Percentiles rank a stretch among this genome's conserved stretches.
Evolutionary conservation across 768 basidiomycete species (phyloP).

Genomic region (Boletus subcaerulescens): DNA sequence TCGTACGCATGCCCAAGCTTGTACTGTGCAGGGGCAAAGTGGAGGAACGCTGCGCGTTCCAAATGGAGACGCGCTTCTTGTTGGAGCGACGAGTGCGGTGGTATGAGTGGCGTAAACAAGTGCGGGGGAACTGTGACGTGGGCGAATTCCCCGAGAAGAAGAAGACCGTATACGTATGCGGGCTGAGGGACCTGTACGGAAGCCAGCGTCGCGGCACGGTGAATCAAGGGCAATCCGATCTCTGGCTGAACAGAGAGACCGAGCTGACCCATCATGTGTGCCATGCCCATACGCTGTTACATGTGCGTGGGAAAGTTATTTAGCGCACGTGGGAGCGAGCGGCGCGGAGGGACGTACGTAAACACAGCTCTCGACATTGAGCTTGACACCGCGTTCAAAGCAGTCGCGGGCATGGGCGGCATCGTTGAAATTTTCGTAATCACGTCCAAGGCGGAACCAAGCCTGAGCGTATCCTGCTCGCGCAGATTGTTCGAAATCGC

Average conservation of each 20-base stretch:
- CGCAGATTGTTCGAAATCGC: constrained; percentile 85
- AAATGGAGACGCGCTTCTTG: constrained; percentile 73
- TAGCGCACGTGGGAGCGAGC: neutral
- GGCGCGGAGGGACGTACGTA: neutral
- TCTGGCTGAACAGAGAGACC: constrained; percentile 51
- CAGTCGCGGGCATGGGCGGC: constrained; percentile 71
- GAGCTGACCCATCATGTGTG: constrained; percentile 86
- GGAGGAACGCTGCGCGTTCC: constrained; percentile 81
- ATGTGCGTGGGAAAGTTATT: constrained; percentile 8
- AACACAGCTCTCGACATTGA: constrained; percentile 72
- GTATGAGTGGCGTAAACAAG: constrained; percentile 54
- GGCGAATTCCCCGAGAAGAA: constrained; percentile 83
- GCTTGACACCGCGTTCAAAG: constrained; percentile 78
- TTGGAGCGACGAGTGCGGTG: constrained; percentile 43
- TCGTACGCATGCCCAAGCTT: constrained; percentile 93
- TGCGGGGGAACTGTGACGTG: constrained; percentile 51
- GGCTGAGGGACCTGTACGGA: constrained; percentile 81
- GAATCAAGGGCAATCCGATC: constrained; percentile 67
- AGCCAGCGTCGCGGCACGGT: constrained; percentile 72
- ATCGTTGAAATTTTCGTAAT: constrained; percentile 89
- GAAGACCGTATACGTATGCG: constrained; percentile 83
- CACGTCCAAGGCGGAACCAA: constrained; percentile 90
- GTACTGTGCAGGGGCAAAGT: constrained; percentile 85
- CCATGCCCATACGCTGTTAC: constrained; percentile 85
- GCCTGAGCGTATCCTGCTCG: constrained; percentile 72